Percentiles rank a stretch among this genome's conserved stretches.
Conservation (phyloP, 441 rosid species). For the Adansonia rubrostipa region DNA sequence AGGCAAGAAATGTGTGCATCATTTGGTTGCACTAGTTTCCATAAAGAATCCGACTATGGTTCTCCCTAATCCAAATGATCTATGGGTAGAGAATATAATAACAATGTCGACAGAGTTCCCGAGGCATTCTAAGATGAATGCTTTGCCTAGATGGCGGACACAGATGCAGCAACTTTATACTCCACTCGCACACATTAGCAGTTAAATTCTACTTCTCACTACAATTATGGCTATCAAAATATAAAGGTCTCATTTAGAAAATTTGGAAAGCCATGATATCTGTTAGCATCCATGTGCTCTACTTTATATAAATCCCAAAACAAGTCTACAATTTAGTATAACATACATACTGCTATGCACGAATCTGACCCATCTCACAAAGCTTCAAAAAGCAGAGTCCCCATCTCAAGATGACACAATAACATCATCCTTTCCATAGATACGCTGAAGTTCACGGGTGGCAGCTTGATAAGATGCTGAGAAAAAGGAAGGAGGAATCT, state of each 20-base stretch:
- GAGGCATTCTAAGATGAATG: neutral
- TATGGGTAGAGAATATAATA: neutral
- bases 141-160: neutral
- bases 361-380: slow-evolving; percentile 30
- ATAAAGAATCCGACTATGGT: neutral
- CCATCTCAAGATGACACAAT: slow-evolving; percentile 39
- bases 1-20: neutral
- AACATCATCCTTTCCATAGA: slow-evolving; percentile 48
- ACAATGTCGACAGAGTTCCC: neutral
- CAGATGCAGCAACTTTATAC: neutral
- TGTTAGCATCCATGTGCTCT: slow-evolving; percentile 25
- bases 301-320: slow-evolving; percentile 29
- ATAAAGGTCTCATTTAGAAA: slow-evolving; percentile 9
- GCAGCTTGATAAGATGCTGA: slow-evolving; percentile 56
- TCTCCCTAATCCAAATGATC: neutral
- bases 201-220: neutral
- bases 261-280: neutral
- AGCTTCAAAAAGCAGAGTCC: slow-evolving; percentile 26
- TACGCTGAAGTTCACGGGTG: slow-evolving; percentile 51
- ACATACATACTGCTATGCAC: slow-evolving; percentile 29
- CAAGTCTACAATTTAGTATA: slow-evolving; percentile 27
- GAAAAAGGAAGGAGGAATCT: slow-evolving; percentile 21
- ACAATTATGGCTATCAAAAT: neutral
- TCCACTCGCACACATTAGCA: neutral
- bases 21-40: neutral